Evolutionary conservation across 306 rosid genomes (phyloP).

Genomic region (Lupinus albus): DNA sequence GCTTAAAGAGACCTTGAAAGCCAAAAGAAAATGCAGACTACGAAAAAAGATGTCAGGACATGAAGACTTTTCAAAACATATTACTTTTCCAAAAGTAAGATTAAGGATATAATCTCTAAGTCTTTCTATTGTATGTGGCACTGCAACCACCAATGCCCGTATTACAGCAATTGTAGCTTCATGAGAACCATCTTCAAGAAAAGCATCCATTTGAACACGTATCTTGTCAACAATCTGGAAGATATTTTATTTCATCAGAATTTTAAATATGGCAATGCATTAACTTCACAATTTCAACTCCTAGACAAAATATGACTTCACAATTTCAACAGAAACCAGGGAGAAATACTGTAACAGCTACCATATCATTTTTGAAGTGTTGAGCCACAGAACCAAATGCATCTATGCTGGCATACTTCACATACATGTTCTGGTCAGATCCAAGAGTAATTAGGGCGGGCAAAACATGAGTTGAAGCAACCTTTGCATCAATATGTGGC

Average conservation of each 20-base stretch:
- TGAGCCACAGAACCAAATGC: slow-evolving; percentile 96
- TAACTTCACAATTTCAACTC: slow-evolving; percentile 29
- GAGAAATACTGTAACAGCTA: slow-evolving; percentile 45
- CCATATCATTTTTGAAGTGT: slow-evolving; percentile 85
- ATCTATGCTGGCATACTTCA: slow-evolving; percentile 93
- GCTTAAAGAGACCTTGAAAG: slow-evolving; percentile 32
- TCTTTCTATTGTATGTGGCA: slow-evolving; percentile 86
- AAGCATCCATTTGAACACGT: slow-evolving; percentile 98
- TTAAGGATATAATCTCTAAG: slow-evolving; percentile 96
- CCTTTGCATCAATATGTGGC: slow-evolving; percentile 84
- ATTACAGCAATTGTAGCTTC: slow-evolving; percentile 91
- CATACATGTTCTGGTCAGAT: slow-evolving; percentile 83
- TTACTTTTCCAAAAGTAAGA: slow-evolving; percentile 20
- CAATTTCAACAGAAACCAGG: slow-evolving; percentile 33
- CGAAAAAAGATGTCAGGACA: slow-evolving; percentile 34
- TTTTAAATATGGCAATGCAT: slow-evolving; percentile 32
- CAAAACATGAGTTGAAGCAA: slow-evolving; percentile 88
- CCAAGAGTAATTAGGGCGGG: slow-evolving; percentile 96
- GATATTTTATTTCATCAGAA: slow-evolving; percentile 38
- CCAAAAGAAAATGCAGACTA: slow-evolving; percentile 30
- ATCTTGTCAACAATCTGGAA: slow-evolving; percentile 93
- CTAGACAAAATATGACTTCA: too few species aligned
- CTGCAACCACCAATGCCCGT: slow-evolving; percentile 89
- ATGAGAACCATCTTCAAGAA: slow-evolving; percentile 97
- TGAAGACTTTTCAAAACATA: background rate